Conservation (phyloP, 768 basidiomycete genomes). For the Xerocomellus chrysenteron region DNA sequence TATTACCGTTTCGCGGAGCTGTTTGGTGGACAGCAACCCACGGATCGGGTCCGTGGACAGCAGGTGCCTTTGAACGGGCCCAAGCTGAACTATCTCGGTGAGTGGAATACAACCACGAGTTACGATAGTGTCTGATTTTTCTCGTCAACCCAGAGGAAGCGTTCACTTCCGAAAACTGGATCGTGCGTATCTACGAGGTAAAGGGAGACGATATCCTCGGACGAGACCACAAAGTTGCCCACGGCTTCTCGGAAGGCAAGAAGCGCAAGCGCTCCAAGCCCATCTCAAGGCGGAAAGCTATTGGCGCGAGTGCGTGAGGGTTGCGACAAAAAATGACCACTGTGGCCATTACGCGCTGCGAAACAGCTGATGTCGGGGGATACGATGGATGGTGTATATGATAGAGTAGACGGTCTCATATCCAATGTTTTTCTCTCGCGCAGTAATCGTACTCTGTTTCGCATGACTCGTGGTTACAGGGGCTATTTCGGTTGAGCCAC, state of each 20-base stretch:
- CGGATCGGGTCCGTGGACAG: slow-evolving; percentile 91
- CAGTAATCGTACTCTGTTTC: neutral
- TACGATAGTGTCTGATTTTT: slow-evolving; percentile 1
- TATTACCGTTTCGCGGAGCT: slow-evolving; percentile 94
- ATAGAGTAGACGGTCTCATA: slow-evolving; percentile 6
- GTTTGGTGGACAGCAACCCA: slow-evolving; percentile 70
- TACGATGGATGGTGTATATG: neutral
- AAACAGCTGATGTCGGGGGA: neutral
- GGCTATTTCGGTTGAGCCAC: slow-evolving; percentile 16
- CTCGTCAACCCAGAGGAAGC: slow-evolving; percentile 70
- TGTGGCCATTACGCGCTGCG: neutral
- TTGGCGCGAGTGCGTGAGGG: slow-evolving; percentile 17
- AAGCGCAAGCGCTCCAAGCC: slow-evolving; percentile 85
- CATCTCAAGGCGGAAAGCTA: slow-evolving; percentile 52
- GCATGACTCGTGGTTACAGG: neutral
- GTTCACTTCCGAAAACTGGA: slow-evolving; percentile 99
- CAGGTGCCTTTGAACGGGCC: slow-evolving; percentile 73
- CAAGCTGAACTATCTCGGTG: slow-evolving; percentile 85
- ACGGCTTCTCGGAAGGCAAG: slow-evolving; percentile 83
- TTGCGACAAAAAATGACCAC: neutral
- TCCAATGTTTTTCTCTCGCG: neutral
- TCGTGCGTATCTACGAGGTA: slow-evolving; percentile 94
- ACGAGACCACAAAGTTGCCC: slow-evolving; percentile 84
- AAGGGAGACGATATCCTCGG: slow-evolving; percentile 92
- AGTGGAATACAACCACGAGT: slow-evolving; percentile 24